Evolutionary conservation across 2,329 filamentous ascomycete species (phyloP), one percentile per base, ranked within the genome.

Genomic region (Colletotrichum euphorbiae): DNA sequence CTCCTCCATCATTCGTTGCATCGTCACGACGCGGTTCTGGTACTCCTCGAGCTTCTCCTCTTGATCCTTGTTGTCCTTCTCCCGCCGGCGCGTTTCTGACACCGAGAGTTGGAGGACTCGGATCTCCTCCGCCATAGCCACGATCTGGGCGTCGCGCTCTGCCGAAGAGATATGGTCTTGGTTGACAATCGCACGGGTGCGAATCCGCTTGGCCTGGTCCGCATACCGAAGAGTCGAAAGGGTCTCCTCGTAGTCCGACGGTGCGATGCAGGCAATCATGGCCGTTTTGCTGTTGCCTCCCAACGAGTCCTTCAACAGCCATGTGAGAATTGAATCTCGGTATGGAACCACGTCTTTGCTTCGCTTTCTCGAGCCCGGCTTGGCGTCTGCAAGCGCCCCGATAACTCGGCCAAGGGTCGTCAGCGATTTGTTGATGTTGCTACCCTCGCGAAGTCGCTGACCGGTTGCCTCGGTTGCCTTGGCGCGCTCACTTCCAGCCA

Each of bases 371-470:
- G 80, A 78, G 6, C 75, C 77, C 69, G 85, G 82, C 78, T 93
- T 93, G 2, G 87, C 84, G 74, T 91, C 89, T 4, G 91, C 93
- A 31, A 99, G 86, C 1, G 96, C 95, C 33, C 94, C 95, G 78
- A 99, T 99, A 55, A 99, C 96, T 60, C 96, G 91, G 4, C 96
- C 96, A 9, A 99, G 88, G 0, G 96, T 98, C 0, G 95, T 98
- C 42, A 99, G 88, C 9, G 95, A 98, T 81, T 98, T 98, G 85
- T 99, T 99, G 87, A 99, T 99, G 79, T 98, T 98, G 75, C 93
- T 95, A 57, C 96, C 96, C 80, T 99, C 96, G 65, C 95, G 91
- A 21, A 99, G 87, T 36, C 96, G 90, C 74, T 91, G 90, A 12
- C 96, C 96, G 0, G 94, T 98, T 1, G 96, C 96, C 81, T 98